Base-by-base conservation (phyloP, 2,329 filamentous ascomycete genomes). In the Fusarium algeriense region DNA sequence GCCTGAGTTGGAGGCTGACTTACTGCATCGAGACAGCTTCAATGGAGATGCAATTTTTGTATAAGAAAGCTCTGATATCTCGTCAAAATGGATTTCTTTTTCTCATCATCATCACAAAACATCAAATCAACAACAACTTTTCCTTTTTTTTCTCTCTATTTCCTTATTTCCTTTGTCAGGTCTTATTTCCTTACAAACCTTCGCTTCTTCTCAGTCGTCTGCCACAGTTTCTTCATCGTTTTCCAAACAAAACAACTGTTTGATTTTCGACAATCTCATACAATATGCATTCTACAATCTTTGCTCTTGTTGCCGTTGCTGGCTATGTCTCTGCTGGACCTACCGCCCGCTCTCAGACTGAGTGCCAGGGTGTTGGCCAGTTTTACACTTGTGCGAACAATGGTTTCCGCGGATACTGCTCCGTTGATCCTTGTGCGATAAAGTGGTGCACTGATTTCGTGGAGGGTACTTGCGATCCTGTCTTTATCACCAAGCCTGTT, bases 21-120 rank as follows among this genome's bases (percentile, higher is more conserved):
- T 61, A 23, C 32, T 44, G 7, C 13, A 15, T 14, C 20, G 4
- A 30, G 32, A 45, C 38, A 67, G 43, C 48, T 40, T 67, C 56
- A 55, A 37, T 34, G 34, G 6, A 23, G 4, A 38, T 0, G 6
- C 37, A 34, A 48, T 34, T 43, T 12, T 15, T 26, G 41, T 71
- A 71, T 71, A 71, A 71, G 38, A 61, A 23, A 32, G 23, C 32
- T 20, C 4, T 12, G 4, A 26, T 44, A 32, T 49, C 60, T 26
- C 44, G 37, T 49, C 53, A 40, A 54, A 35, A 46, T 44, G n/a
- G 7, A 23, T 6, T 38, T 61, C 35, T 37, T 30, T 23, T 52
- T 66, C 61, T 71, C 64, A 66, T 70, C 60, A 71, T 71, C 69
- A 72, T 52, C 46, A 52, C 34, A 72, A 61, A 72, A 55, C 56